phyloP scores from a whole-genome alignment of 2,329 filamentous ascomycete genomes.

The Onygenales sp. region DNA sequence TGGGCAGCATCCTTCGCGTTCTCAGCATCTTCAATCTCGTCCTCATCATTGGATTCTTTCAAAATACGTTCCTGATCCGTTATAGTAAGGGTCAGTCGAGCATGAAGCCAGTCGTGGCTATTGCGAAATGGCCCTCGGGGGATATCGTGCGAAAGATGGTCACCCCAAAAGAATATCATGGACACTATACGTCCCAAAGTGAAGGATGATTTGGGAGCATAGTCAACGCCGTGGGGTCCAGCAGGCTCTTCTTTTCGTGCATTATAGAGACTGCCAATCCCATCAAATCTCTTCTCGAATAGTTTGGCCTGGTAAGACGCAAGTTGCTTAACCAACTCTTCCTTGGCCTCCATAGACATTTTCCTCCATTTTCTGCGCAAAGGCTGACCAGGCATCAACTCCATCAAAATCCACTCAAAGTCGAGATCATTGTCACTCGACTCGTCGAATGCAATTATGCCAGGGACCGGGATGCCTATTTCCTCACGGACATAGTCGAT shows the following conservation, averaged over 20 bases:
- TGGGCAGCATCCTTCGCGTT: slow-evolving; percentile 14
- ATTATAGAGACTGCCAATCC: slow-evolving; percentile 23
- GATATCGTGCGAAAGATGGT: slow-evolving; percentile 23
- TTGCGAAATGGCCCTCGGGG: slow-evolving; percentile 18
- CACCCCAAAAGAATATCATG: slow-evolving; percentile 25
- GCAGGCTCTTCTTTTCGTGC: neutral
- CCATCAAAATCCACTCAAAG: slow-evolving; percentile 21
- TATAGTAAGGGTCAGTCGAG: slow-evolving; percentile 16
- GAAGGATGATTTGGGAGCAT: neutral
- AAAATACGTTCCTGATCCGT: slow-evolving; percentile 10
- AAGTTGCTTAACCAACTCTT: slow-evolving; percentile 19
- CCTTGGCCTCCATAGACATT: slow-evolving; percentile 25
- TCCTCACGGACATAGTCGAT: slow-evolving; percentile 13
- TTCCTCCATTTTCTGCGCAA: slow-evolving; percentile 15
- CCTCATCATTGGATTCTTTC: neutral
- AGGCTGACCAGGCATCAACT: slow-evolving; percentile 7
- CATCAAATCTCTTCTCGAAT: slow-evolving; percentile 9
- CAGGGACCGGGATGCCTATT: slow-evolving; percentile 14
- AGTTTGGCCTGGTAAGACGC: slow-evolving; percentile 24
- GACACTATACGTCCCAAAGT: slow-evolving; percentile 22
- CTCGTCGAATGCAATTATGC: slow-evolving; percentile 8
- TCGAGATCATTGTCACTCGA: slow-evolving; percentile 12
- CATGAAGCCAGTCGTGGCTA: slow-evolving; percentile 25
- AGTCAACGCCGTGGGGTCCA: neutral
- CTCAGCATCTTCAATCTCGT: slow-evolving; percentile 21